Conservation (phyloP, 495 filamentous ascomycete genomes). For the Melanomma pulvis-pyrius region DNA sequence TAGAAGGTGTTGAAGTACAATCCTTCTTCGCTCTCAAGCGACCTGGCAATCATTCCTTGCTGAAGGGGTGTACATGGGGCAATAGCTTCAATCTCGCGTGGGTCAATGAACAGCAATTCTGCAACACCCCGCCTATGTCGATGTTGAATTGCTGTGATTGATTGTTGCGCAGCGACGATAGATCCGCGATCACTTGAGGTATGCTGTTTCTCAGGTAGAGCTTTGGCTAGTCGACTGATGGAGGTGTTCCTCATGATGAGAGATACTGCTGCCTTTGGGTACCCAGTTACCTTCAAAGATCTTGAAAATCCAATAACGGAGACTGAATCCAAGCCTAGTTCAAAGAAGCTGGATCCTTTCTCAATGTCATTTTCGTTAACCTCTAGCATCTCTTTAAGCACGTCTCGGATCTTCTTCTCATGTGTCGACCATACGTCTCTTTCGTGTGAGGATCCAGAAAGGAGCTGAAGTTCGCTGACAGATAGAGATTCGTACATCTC, state of each 20-base stretch:
- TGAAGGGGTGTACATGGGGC: conserved; percentile 78
- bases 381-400: conserved; percentile 55
- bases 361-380: conserved; percentile 52
- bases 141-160: conserved; percentile 60
- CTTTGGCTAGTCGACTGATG: conserved; percentile 53
- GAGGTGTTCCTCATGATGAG: conserved; percentile 66
- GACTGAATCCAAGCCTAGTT: conserved; percentile 82
- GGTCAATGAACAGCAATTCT: conserved; percentile 49
- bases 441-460: conserved; percentile 45
- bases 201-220: conserved; percentile 40
- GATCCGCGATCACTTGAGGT: conserved; percentile 41
- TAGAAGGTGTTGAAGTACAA: conserved; percentile 74
- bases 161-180: conserved; percentile 53
- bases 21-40: conserved; percentile 54
- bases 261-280: conserved; percentile 61
- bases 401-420: conserved; percentile 54
- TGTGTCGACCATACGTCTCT: conserved; percentile 44
- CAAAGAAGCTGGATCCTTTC: conserved; percentile 68
- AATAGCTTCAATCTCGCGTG: conserved; percentile 64
- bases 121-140: conserved; percentile 54
- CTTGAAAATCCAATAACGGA: conserved; percentile 67
- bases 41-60: conserved; percentile 75
- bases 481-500: conserved; percentile 60
- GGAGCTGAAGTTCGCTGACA: conserved; percentile 58
- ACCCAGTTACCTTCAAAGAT: conserved; percentile 49